Percentiles rank a stretch among this genome's conserved stretches.
phyloP scores from a whole-genome alignment of 768 basidiomycete species.

The Boletellus emodensis region DNA sequence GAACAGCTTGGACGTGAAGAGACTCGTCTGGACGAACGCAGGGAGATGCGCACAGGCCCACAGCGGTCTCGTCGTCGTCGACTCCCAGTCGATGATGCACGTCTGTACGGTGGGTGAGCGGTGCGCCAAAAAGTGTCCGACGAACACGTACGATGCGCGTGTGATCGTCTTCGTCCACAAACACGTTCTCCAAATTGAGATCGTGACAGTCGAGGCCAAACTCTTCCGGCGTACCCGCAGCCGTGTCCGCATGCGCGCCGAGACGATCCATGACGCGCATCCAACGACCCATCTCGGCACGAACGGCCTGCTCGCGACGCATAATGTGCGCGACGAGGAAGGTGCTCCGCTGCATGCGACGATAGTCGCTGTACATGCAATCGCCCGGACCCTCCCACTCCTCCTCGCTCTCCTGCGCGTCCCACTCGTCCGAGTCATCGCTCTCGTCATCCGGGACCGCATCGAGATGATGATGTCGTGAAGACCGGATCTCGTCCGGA shows the following conservation, averaged over 20 bases:
- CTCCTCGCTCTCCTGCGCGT: slow-evolving; percentile 73
- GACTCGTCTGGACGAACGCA: slow-evolving; percentile 72
- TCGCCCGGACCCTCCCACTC: slow-evolving; percentile 74
- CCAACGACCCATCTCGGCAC: slow-evolving; percentile 71
- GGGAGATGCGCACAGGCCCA: slow-evolving; percentile 85
- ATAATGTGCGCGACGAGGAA: slow-evolving; percentile 71
- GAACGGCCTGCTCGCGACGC: slow-evolving; percentile 58
- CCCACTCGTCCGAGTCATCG: slow-evolving; percentile 78
- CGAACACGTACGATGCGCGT: slow-evolving; percentile 62
- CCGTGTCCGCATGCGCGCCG: slow-evolving; percentile 29
- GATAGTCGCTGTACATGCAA: slow-evolving; percentile 77
- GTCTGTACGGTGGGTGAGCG: slow-evolving; percentile 43
- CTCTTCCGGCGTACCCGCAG: slow-evolving; percentile 40
- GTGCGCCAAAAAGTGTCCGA: not conserved
- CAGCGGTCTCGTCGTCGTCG: slow-evolving; percentile 80
- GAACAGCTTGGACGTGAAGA: slow-evolving; percentile 70
- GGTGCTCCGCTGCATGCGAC: slow-evolving; percentile 74
- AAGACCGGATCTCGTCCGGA: slow-evolving; percentile 69
- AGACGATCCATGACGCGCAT: slow-evolving; percentile 62
- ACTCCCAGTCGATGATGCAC: slow-evolving; percentile 88
- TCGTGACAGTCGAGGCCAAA: slow-evolving; percentile 86
- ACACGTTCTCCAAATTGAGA: slow-evolving; percentile 78
- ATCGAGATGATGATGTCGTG: slow-evolving; percentile 62
- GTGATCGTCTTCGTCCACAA: slow-evolving; percentile 67
- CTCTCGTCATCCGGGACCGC: slow-evolving; percentile 71